Percentiles rank a stretch among this genome's conserved stretches.
Conservation (phyloP, 1,139 yeast genomes). For the Lipomyces yarrowii region DNA sequence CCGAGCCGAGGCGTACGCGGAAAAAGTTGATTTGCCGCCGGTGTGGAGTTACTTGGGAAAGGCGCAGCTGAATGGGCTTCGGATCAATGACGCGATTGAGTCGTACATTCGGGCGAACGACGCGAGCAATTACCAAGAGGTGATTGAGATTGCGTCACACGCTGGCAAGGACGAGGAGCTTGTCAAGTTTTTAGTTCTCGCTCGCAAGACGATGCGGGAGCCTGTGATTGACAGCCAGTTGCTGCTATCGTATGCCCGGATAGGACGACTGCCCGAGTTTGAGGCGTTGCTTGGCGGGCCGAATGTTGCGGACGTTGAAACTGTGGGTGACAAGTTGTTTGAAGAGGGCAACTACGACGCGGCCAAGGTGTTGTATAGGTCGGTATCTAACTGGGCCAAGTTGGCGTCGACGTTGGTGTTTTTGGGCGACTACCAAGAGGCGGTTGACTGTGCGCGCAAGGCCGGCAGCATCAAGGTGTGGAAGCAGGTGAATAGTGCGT, state of each 20-base stretch:
- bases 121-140: slow-evolving; percentile 87
- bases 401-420: slow-evolving; percentile 93
- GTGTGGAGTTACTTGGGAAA: slow-evolving; percentile 95
- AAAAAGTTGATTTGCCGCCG: slow-evolving; percentile 80
- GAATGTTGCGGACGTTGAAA: slow-evolving; percentile 89
- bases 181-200: slow-evolving; percentile 84
- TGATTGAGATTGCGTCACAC: slow-evolving; percentile 91
- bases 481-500: slow-evolving; percentile 97
- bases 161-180: slow-evolving; percentile 97
- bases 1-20: slow-evolving; percentile 93
- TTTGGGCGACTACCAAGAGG: slow-evolving; percentile 89
- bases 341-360: slow-evolving; percentile 85
- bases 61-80: slow-evolving; percentile 92
- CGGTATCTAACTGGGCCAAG: slow-evolving; percentile 90
- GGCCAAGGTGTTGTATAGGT: slow-evolving; percentile 83
- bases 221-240: slow-evolving; percentile 91
- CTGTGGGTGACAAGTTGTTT: slow-evolving; percentile 89
- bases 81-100: slow-evolving; percentile 83
- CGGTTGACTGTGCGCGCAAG: slow-evolving; percentile 98
- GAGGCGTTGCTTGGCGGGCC: slow-evolving; percentile 82
- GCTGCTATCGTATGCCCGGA: slow-evolving; percentile 80
- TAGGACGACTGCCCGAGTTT: slow-evolving; percentile 75
- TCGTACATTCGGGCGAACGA: slow-evolving; percentile 82
- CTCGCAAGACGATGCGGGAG: slow-evolving; percentile 90
- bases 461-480: slow-evolving; percentile 93